These are phyloP conservation scores for Nectriaceae sp. DNA, from an alignment of 2,329 filamentous ascomycete genomes.

Conservation along the genomic window DNA sequence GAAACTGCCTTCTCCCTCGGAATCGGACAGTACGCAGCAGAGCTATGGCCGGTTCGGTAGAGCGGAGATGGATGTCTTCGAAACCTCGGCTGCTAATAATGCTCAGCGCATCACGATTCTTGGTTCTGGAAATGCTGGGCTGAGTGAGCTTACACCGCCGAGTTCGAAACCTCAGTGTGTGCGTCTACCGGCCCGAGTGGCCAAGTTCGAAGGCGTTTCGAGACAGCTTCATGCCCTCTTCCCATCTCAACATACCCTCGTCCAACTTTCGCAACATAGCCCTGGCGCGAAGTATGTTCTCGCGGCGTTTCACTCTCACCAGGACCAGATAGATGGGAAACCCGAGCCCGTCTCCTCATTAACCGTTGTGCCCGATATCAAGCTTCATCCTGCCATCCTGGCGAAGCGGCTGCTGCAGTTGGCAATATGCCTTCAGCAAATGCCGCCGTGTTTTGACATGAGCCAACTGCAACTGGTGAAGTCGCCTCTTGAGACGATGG, in stretches of 20 bases:
- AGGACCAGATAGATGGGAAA: conserved; percentile 34
- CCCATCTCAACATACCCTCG: conserved; percentile 21
- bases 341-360: conserved; percentile 31
- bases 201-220: conserved; percentile 17
- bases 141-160: conserved; percentile 3
- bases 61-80: conserved; percentile 20
- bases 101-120: conserved; percentile 21
- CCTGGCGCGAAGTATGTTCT: conserved; percentile 28
- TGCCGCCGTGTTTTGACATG: conserved; percentile 36
- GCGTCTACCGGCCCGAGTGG: conserved; percentile 3
- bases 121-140: conserved; percentile 1
- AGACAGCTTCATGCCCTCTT: conserved; percentile 23
- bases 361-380: conserved; percentile 37
- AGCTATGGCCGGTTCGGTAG: conserved; percentile 24
- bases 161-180: conserved; percentile 1
- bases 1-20: conserved; percentile 17
- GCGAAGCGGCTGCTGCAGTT: conserved; percentile 50
- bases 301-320: conserved; percentile 27
- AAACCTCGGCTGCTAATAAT: conserved; percentile 20
- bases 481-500: conserved; percentile 20
- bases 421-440: conserved; percentile 47
- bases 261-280: conserved; percentile 25
- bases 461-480: conserved; percentile 26
- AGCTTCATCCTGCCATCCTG: conserved; percentile 49
- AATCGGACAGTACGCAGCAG: conserved; percentile 13